Base-by-base conservation (phyloP, 305 asterid genomes). In the Solanum hybrid region DNA sequence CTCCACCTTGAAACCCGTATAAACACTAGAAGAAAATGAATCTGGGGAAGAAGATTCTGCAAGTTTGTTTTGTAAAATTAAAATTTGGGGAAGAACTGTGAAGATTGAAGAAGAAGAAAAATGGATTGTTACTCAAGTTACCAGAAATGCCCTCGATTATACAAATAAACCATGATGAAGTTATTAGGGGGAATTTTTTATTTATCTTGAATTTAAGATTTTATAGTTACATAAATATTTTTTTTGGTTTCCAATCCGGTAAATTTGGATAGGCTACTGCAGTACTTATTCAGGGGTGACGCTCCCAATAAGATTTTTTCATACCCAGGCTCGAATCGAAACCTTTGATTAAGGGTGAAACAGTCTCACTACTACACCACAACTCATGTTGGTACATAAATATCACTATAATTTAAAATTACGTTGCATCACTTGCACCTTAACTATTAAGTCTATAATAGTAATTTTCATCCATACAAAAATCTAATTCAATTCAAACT, bases 281-380 rank as follows among this genome's bases (percentile, higher is more conserved):
- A 12, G 10, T 0, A 56, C 10, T 2, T 0, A 56, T 56, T 1
- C n/a, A 3, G 0, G 24, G 10, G 2, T 2, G 10, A 2, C 24
- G 8, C 24, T 56, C 2, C 1, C 10, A 6, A 56, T 2, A 1
- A n/a, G n/a, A n/a, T n/a, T n/a, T n/a, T n/a, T n/a, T 35, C 4
- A 2, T 51, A 56, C 2, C 1, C 66, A 51, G 22, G 22, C 3
- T 51, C 19, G 19, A 45, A 45, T 0, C 0, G 10, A 51, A 0
- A 51, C 0, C 1, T 51, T 0, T 15, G 3, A 1, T 6, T 51
- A 51, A 51, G n/a, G 4, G 2, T 45, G 22, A 45, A 45, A 14
- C 60, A 45, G 19, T 45, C 3, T 5, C 22, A 45, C 1, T 5
- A 2, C 7, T 5, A 5, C 22, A 5, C 8, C 64, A 51, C 64